Percentiles rank a stretch among this genome's conserved stretches.
Conservation (phyloP, 2,329 filamentous ascomycete genomes). For the Ophiostoma triangulosporum region DNA sequence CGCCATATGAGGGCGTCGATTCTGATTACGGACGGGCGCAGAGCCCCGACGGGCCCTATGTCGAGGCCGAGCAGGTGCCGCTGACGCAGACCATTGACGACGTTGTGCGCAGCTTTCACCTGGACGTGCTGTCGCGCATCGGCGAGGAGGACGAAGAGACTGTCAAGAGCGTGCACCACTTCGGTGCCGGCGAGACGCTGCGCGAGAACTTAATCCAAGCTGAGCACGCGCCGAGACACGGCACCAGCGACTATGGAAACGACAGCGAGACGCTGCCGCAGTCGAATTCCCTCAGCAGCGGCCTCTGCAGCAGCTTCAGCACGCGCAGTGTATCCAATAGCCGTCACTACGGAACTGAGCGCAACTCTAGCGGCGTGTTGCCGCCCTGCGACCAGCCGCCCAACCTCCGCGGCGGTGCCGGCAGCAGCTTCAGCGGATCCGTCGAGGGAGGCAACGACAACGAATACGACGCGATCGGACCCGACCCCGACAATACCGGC, state of each 20-base stretch:
- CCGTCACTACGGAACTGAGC: background rate
- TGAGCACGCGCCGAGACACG: constrained; percentile 8
- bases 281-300: background rate
- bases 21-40: background rate
- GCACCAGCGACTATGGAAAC: background rate
- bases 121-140: constrained; percentile 25
- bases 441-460: background rate
- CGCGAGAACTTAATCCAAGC: constrained; percentile 6
- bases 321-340: background rate
- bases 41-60: background rate
- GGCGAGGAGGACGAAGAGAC: constrained; percentile 20
- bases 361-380: background rate
- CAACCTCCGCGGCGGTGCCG: constrained; percentile 1
- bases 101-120: constrained; percentile 28
- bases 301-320: background rate
- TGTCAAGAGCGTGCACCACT: background rate
- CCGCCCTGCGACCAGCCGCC: background rate
- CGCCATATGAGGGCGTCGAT: constrained; percentile 11
- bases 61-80: constrained; percentile 23
- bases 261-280: background rate
- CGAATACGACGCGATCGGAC: background rate
- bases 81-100: constrained; percentile 31
- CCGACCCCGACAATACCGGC: background rate
- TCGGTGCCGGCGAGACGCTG: background rate
- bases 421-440: background rate